phyloP scores from a whole-genome alignment of 352 stramenopile species.

The Globisporangium abappressorium region DNA sequence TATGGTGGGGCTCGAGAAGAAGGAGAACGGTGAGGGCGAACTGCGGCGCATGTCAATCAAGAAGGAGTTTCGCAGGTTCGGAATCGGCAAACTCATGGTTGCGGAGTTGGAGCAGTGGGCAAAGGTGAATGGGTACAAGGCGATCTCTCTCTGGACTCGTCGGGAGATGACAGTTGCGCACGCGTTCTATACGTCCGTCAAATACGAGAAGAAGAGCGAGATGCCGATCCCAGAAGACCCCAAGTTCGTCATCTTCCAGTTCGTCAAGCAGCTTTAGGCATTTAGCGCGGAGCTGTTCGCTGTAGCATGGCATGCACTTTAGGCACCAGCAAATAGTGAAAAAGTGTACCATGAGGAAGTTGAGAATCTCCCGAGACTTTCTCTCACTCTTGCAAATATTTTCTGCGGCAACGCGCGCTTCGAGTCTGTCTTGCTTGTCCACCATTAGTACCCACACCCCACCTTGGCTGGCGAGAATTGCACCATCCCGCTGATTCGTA shows the following conservation, averaged over 20 bases:
- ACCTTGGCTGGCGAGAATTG: too few relatives aligned
- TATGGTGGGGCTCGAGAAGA: conserved; percentile 39
- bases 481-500: too few relatives aligned
- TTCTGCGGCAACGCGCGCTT: too few relatives aligned
- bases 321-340: neutral
- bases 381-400: too few relatives aligned
- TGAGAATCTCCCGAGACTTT: too few relatives aligned
- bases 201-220: conserved; percentile 25
- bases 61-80: conserved; percentile 30
- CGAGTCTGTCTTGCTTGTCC: too few relatives aligned
- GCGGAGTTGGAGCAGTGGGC: conserved; percentile 42
- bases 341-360: neutral
- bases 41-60: conserved; percentile 46
- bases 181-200: conserved; percentile 32
- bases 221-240: conserved; percentile 35
- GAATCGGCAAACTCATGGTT: conserved; percentile 38
- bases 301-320: neutral
- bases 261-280: conserved; percentile 30
- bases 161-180: conserved; percentile 29
- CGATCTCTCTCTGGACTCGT: conserved; percentile 34
- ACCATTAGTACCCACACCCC: too few relatives aligned
- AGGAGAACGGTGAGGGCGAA: conserved; percentile 27
- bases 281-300: too few relatives aligned
- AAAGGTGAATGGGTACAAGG: conserved; percentile 23
- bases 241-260: conserved; percentile 30